Evolutionary conservation across 179 eudicot species (phyloP).

Genomic region (Actinidia chinensis): DNA sequence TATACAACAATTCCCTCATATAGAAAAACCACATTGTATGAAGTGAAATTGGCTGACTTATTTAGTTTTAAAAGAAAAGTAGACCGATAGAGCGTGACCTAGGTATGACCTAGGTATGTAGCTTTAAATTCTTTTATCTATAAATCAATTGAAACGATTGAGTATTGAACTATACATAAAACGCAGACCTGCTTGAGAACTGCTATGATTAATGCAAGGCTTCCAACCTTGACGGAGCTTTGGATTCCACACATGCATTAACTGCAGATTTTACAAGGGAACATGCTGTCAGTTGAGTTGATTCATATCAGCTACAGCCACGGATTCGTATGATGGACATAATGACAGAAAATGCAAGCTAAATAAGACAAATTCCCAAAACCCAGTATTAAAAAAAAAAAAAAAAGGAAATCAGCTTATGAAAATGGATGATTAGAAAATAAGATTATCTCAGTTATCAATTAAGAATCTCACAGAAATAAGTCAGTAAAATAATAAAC

Average conservation of each 20-base stretch:
- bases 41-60: not conserved
- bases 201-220: slow-evolving; percentile 59
- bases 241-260: slow-evolving; percentile 74
- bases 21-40: not conserved
- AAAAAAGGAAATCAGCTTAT: not conserved
- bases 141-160: not conserved
- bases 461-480: not conserved
- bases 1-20: not conserved
- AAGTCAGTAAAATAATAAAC: not conserved
- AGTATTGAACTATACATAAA: not conserved
- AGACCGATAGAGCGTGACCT: not conserved
- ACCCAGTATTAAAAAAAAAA: not conserved
- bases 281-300: slow-evolving; percentile 19
- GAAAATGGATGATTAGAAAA: not conserved
- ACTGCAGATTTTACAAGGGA: slow-evolving; percentile 48
- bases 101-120: not conserved
- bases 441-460: not conserved
- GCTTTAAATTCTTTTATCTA: not conserved
- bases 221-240: slow-evolving; percentile 66
- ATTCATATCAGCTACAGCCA: slow-evolving; percentile 14
- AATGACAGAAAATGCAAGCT: not conserved
- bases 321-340: not conserved
- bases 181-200: slow-evolving; percentile 64
- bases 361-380: not conserved
- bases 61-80: not conserved